Evolutionary conservation across 768 basidiomycete species (phyloP), one percentile per base, ranked within the genome.

Genomic region (Roridomyces roridus): DNA sequence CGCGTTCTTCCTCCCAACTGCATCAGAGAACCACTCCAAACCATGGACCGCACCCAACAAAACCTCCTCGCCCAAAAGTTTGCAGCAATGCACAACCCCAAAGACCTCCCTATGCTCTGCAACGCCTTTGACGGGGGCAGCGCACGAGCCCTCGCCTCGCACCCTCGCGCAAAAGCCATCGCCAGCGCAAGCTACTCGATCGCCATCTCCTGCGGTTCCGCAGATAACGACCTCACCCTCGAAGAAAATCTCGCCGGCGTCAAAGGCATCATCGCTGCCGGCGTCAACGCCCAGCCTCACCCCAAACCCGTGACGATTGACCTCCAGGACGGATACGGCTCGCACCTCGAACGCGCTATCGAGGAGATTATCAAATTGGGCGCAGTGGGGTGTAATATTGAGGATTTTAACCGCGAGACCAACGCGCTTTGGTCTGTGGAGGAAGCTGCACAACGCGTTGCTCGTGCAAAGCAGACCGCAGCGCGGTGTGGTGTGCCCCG

Each of bases 301-400:
- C 31, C 31, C 29, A 49, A 59, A 31, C 58, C 58, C 4, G 43
- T 60, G 6, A 47, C 58, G 42, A 44, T 56, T n/a, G 58, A 60
- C 58, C 20, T 60, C 26, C 58, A 55, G 31, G 58, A 57, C 17
- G 55, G 58, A 23, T 60, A 60, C 36, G 58, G 53, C 14, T 55
- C 47, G 18, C 31, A 41, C 10, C 36, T 59, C 20, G 54, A 9
- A 21, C 6, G 37, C 6, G 46, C 46, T 18, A 40, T 59, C 15
- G 35, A 41, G n/a, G 41, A n/a, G 10, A 31, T 56, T n/a, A 46
- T 59, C 43, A 43, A 51, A 18, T 55, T 59, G 25, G 57, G 57
- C 52, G 52, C 52, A 2, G 57, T 59, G 39, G 57, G 57, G 2
- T 53, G 51, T 44, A 55, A 51, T 40, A 42, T 51, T 29, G 49